phyloP scores from a whole-genome alignment of 345 rosid species.

The Hibiscus tridactylites region DNA sequence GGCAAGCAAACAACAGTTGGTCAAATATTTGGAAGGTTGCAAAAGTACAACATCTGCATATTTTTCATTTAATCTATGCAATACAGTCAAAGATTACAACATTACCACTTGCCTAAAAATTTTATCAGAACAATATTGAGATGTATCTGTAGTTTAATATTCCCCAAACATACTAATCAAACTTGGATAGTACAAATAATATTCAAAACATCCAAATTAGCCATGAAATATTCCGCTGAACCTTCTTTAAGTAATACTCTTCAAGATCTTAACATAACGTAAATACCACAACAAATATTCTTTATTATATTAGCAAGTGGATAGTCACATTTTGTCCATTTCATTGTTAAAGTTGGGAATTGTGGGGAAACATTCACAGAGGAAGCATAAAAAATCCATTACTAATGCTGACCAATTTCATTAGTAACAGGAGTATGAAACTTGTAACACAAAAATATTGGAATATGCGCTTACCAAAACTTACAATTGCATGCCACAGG shows the following conservation, averaged over 20 bases:
- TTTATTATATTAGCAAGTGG: not conserved
- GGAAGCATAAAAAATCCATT: not conserved
- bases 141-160: not conserved
- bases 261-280: not conserved
- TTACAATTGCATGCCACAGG: conserved; percentile 17
- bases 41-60: too few relatives aligned
- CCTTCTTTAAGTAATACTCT: not conserved
- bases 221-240: not conserved
- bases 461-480: conserved; percentile 8
- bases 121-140: not conserved
- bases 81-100: not conserved
- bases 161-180: not conserved
- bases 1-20: not conserved
- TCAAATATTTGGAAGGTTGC: not conserved
- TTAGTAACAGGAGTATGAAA: not conserved
- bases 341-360: not conserved
- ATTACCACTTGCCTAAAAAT: not conserved
- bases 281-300: not conserved
- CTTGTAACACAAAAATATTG: not conserved
- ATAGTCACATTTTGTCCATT: not conserved
- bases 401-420: not conserved
- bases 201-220: not conserved
- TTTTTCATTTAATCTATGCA: not conserved
- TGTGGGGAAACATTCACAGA: not conserved
- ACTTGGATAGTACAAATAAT: not conserved